phyloP scores from a whole-genome alignment of 2,329 filamentous ascomycete species.

The Cephalotrichum gorgonifer region DNA sequence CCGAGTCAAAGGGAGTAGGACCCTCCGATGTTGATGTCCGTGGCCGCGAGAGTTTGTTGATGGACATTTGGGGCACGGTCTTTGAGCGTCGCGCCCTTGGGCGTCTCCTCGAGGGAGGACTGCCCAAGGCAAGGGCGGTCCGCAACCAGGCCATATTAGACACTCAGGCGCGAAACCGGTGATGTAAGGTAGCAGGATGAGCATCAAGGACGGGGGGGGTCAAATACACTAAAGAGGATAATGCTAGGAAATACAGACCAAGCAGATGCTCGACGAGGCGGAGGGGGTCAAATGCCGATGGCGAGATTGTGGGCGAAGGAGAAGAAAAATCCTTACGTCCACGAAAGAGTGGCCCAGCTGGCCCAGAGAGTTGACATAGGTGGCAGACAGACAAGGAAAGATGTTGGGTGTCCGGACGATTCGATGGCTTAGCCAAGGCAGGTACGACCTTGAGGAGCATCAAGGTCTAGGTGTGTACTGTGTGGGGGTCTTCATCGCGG shows the following conservation, averaged over 20 bases:
- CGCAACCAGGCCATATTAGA: slow-evolving; percentile 3
- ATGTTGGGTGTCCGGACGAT: not conserved
- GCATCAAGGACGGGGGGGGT: not conserved
- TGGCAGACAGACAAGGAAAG: not conserved
- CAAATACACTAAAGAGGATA: not conserved
- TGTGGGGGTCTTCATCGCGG: too few relatives aligned
- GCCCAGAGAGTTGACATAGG: not conserved
- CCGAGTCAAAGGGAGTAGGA: not conserved
- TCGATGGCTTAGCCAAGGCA: not conserved
- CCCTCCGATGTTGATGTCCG: not conserved
- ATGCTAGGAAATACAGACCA: not conserved
- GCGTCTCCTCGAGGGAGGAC: not conserved
- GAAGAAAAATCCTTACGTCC: not conserved
- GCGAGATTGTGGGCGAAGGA: not conserved
- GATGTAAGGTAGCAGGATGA: not conserved
- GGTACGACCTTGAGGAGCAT: not conserved
- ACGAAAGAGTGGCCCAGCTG: not conserved
- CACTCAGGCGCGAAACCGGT: not conserved
- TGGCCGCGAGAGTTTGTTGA: not conserved
- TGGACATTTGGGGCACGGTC: not conserved
- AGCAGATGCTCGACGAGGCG: not conserved
- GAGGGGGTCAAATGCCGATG: not conserved
- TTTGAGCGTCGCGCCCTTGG: not conserved
- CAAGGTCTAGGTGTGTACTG: too few relatives aligned
- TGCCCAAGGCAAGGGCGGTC: not conserved